These are phyloP conservation scores for Microcos paniculata DNA, from an alignment of 345 rosid species.

Conservation along the genomic window DNA sequence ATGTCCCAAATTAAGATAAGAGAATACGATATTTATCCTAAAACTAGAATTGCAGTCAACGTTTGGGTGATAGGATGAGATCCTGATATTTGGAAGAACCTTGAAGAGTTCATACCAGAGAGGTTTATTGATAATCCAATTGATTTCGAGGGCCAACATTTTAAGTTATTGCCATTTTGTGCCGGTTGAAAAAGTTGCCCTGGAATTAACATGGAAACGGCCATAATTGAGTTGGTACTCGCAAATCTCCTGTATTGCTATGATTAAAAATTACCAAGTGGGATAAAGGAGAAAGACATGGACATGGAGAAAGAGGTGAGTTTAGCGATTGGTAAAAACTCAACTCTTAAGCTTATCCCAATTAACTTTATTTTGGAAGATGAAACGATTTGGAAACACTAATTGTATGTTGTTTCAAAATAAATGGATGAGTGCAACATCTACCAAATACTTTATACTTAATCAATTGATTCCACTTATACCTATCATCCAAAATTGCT, in stretches of 20 bases:
- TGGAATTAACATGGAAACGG: not conserved
- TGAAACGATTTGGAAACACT: no score
- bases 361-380: not conserved
- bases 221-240: not conserved
- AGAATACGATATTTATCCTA: not conserved
- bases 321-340: not conserved
- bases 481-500: no score
- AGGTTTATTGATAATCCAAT: not conserved
- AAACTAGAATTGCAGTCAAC: not conserved
- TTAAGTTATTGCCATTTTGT: conserved; percentile 1
- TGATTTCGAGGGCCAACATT: conserved; percentile 4
- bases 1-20: not conserved
- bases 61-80: conserved; percentile 1
- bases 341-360: not conserved
- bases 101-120: not conserved
- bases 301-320: not conserved
- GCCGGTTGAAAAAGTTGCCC: not conserved
- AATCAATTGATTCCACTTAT: no score
- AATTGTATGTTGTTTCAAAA: no score
- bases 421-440: no score
- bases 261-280: not conserved
- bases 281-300: not conserved
- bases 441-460: no score
- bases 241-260: not conserved
- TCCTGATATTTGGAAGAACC: not conserved